phyloP scores from a whole-genome alignment of 768 basidiomycete genomes.

The Dacryopinax primogenitus region DNA sequence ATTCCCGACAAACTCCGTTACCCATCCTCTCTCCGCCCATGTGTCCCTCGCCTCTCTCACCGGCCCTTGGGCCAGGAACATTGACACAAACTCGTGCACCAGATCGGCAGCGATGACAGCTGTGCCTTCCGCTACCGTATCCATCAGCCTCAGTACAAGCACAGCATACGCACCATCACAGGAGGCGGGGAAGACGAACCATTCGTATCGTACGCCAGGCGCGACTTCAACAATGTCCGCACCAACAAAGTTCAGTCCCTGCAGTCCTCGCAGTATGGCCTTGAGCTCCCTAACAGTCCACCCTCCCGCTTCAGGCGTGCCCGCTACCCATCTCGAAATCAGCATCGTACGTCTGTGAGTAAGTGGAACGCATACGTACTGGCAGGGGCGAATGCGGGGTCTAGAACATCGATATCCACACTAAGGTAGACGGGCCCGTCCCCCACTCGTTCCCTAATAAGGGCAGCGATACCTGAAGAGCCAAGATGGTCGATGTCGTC shows the following conservation, averaged over 20 bases:
- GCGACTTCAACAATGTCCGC: slow-evolving; percentile 64
- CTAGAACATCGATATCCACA: slow-evolving; percentile 66
- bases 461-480: slow-evolving; percentile 50
- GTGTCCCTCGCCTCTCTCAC: neutral
- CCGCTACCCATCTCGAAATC: slow-evolving; percentile 37
- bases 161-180: neutral
- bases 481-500: slow-evolving; percentile 79
- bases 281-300: slow-evolving; percentile 77
- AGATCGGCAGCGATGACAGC: slow-evolving; percentile 56
- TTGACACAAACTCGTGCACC: slow-evolving; percentile 50
- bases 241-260: slow-evolving; percentile 66
- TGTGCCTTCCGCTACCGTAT: slow-evolving; percentile 47
- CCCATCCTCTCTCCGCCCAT: neutral
- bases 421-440: slow-evolving; percentile 66
- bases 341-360: neutral
- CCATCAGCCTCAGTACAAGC: slow-evolving; percentile 10
- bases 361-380: slow-evolving; percentile 35
- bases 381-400: slow-evolving; percentile 67
- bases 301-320: slow-evolving; percentile 73
- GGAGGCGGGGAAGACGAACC: slow-evolving; percentile 30
- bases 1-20: neutral
- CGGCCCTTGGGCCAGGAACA: slow-evolving; percentile 40
- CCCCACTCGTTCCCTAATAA: slow-evolving; percentile 61
- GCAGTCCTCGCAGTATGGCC: slow-evolving; percentile 63
- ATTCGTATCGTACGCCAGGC: slow-evolving; percentile 52